A percentile compares a stretch with the other conserved stretches of the same genome.
phyloP scores from a whole-genome alignment of 129 eudicot genomes.

The Saposhnikovia divaricata region DNA sequence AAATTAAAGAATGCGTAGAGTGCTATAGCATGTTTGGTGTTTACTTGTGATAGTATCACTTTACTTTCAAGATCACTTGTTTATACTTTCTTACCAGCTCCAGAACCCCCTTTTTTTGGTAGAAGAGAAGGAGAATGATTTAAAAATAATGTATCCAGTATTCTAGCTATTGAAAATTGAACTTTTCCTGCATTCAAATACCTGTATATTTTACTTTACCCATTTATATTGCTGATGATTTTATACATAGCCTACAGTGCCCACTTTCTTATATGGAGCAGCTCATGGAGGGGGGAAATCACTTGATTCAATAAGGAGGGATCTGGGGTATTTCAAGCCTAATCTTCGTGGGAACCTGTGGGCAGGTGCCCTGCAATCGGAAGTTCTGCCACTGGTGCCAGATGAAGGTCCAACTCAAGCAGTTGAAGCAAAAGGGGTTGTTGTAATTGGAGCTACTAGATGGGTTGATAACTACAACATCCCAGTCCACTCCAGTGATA shows the following conservation, averaged over 20 bases:
- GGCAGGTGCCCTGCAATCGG: conserved; percentile 58
- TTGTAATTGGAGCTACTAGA: conserved; percentile 68
- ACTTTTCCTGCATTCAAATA: neutral
- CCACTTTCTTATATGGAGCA: conserved; percentile 84
- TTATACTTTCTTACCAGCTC: neutral
- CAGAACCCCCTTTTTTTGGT: neutral
- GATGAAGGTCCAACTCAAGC: conserved; percentile 64
- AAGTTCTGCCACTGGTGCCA: conserved; percentile 43
- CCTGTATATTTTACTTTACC: neutral
- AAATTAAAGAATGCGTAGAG: neutral
- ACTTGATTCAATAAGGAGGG: conserved; percentile 80
- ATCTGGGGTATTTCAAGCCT: conserved; percentile 87
- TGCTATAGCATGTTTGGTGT: neutral
- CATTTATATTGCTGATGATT: conserved; percentile 12
- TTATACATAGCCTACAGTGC: conserved; percentile 63
- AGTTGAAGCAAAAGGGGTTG: conserved; percentile 54
- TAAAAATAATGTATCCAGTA: neutral
- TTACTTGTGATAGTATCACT: neutral
- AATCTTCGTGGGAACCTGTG: conserved; percentile 53
- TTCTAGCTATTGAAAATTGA: neutral
- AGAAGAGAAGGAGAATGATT: neutral
- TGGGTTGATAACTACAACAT: conserved; percentile 98
- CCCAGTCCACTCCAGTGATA: conserved; percentile 54
- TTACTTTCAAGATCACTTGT: neutral
- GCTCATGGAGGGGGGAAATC: conserved; percentile 58